phyloP scores from a whole-genome alignment of 495 filamentous ascomycete genomes.

The Aspergillus cristatus region DNA sequence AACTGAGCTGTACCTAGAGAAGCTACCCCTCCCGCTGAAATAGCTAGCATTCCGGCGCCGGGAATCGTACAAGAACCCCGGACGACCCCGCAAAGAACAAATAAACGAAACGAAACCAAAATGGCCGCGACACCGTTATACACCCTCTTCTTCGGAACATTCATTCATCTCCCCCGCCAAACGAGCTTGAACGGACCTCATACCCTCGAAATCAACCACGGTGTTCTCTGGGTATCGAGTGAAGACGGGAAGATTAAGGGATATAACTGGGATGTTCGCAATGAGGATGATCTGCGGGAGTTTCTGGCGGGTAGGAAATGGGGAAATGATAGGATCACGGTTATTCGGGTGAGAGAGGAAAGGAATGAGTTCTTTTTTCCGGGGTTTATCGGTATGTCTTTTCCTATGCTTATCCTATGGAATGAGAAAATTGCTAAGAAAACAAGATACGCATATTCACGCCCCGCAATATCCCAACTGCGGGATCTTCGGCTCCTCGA shows the following conservation, averaged over 20 bases:
- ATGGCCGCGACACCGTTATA: conserved; percentile 12
- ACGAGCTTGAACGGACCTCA: conserved; percentile 7
- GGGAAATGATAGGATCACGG: conserved; percentile 14
- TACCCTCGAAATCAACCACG: conserved; percentile 32
- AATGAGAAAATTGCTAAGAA: no score
- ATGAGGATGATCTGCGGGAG: conserved; percentile 29
- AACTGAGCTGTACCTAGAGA: no score
- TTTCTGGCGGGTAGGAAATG: conserved; percentile 40
- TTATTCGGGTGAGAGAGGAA: conserved; percentile 25
- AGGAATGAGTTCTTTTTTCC: conserved; percentile 75
- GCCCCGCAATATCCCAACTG: conserved; percentile 89
- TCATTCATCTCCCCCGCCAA: conserved; percentile 32
- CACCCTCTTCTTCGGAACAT: conserved; percentile 38
- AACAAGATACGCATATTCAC: conserved; percentile 85
- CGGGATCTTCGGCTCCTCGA: conserved; percentile 83
- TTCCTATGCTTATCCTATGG: background rate
- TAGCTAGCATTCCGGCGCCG: no score
- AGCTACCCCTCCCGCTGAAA: no score
- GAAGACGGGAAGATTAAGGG: conserved; percentile 51
- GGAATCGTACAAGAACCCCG: no score
- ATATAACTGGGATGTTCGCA: conserved; percentile 24
- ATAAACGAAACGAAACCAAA: no score
- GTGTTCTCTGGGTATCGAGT: conserved; percentile 56
- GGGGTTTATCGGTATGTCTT: conserved; percentile 68
- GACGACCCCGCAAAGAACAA: no score